A percentile compares a stretch with the other conserved stretches of the same genome.
phyloP scores from a whole-genome alignment of 768 basidiomycete genomes.

The Glaciozyma martinii region DNA sequence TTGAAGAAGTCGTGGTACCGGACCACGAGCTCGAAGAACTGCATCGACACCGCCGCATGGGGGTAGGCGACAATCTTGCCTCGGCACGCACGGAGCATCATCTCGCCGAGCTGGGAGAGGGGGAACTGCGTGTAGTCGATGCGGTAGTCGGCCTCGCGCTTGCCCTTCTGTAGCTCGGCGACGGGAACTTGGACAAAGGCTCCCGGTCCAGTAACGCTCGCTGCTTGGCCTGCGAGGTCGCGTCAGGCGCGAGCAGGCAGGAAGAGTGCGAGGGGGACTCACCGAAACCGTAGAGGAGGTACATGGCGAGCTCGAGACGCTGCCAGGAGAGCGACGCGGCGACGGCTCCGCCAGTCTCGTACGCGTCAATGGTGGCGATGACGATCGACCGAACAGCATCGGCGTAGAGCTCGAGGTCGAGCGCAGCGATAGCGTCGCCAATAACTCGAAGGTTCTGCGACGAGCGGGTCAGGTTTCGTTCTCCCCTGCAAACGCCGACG shows the following conservation, averaged over 20 bases:
- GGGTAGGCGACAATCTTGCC: conserved; percentile 62
- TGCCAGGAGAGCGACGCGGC: conserved; percentile 71
- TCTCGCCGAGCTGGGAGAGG: conserved; percentile 79
- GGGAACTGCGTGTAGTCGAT: conserved; percentile 43
- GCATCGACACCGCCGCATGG: conserved; percentile 71
- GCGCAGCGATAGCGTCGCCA: conserved; percentile 73
- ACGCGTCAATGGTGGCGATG: conserved; percentile 62
- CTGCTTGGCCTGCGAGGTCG: conserved; percentile 19
- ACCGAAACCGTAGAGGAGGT: conserved; percentile 86
- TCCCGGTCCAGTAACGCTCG: conserved; percentile 61
- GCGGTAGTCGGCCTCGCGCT: conserved; percentile 40
- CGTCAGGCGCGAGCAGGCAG: neutral
- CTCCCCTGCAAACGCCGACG: neutral
- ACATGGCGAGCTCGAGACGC: conserved; percentile 85
- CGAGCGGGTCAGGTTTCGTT: neutral
- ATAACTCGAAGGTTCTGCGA: conserved; percentile 70
- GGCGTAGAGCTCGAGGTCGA: conserved; percentile 79
- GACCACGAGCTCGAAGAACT: conserved; percentile 86
- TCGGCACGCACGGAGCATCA: conserved; percentile 72
- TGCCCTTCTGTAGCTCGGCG: conserved; percentile 46
- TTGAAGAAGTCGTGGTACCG: conserved; percentile 96
- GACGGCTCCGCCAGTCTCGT: conserved; percentile 39
- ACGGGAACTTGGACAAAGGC: conserved; percentile 74
- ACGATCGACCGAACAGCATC: conserved; percentile 64
- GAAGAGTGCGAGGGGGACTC: conserved; percentile 42